Percentiles rank a stretch among this genome's conserved stretches.
These are phyloP conservation scores for Cladophialophora yegresii DNA, from an alignment of 2,329 filamentous ascomycete genomes.

Conservation along the genomic window DNA sequence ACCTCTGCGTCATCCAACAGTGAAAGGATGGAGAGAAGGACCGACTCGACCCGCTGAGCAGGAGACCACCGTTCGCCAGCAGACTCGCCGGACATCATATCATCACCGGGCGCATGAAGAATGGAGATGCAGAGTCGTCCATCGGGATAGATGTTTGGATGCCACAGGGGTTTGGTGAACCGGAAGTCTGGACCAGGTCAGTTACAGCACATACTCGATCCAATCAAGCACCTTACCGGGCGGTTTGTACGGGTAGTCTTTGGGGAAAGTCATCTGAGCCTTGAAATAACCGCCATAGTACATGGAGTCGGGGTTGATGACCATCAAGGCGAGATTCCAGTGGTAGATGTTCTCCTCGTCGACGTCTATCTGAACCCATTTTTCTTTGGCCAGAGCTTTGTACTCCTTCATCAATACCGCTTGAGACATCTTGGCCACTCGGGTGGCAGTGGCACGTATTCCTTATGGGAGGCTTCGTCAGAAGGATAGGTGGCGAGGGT, in stretches of 20 bases:
- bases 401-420: slow-evolving; percentile 88
- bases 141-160: slow-evolving; percentile 92
- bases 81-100: slow-evolving; percentile 85
- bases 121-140: slow-evolving; percentile 96
- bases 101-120: slow-evolving; percentile 86
- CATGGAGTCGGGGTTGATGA: slow-evolving; percentile 85
- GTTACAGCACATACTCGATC: background rate
- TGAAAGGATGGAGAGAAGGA: slow-evolving; percentile 87
- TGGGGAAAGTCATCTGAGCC: slow-evolving; percentile 82
- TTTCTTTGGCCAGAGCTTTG: slow-evolving; percentile 78
- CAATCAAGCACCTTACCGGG: slow-evolving; percentile 55
- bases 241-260: slow-evolving; percentile 85
- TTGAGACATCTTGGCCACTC: slow-evolving; percentile 57
- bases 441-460: background rate
- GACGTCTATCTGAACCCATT: slow-evolving; percentile 89
- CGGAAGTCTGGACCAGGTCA: slow-evolving; percentile 64
- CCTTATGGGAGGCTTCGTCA: background rate
- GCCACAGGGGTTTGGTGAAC: slow-evolving; percentile 77
- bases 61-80: slow-evolving; percentile 94
- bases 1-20: slow-evolving; percentile 93
- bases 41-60: slow-evolving; percentile 89
- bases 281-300: slow-evolving; percentile 94
- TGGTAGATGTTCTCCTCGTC: slow-evolving; percentile 80
- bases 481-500: background rate
- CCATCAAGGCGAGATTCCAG: slow-evolving; percentile 87